Evolutionary conservation across 495 filamentous ascomycete genomes (phyloP).

Genomic region (Penicillium ucsense): DNA sequence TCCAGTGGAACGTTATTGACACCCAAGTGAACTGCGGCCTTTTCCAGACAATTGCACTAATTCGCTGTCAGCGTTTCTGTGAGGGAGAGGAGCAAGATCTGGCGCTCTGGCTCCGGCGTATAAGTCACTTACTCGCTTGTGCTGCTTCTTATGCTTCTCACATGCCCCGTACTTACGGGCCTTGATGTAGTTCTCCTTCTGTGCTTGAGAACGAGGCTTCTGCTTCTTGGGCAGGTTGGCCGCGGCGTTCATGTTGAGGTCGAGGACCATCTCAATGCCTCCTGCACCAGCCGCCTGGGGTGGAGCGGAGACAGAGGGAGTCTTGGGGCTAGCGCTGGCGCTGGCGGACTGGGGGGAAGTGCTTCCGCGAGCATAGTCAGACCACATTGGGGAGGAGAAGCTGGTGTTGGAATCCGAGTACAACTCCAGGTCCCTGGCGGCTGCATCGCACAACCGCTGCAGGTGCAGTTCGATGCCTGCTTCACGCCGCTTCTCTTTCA

Average conservation of each 20-base stretch:
- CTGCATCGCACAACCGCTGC: constrained; percentile 27
- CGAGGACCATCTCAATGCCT: constrained; percentile 33
- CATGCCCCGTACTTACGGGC: constrained; percentile 37
- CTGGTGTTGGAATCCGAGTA: constrained; percentile 25
- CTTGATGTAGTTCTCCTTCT: constrained; percentile 42
- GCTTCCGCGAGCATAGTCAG: constrained; percentile 22
- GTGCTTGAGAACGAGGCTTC: constrained; percentile 34
- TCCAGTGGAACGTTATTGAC: constrained; percentile 12
- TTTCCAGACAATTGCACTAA: constrained; percentile 40
- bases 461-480: constrained; percentile 35
- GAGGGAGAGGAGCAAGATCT: background rate
- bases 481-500: constrained; percentile 37
- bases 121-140: constrained; percentile 31
- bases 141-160: constrained; percentile 40
- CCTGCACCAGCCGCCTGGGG: constrained; percentile 12
- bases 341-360: constrained; percentile 13
- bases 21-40: constrained; percentile 18
- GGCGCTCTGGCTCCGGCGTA: background rate
- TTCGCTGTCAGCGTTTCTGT: constrained; percentile 10
- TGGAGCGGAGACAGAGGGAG: constrained; percentile 10
- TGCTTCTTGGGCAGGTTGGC: constrained; percentile 37
- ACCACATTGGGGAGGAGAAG: constrained; percentile 31
- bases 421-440: constrained; percentile 20
- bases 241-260: constrained; percentile 39
- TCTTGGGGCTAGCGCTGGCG: constrained; percentile 12